Evolutionary conservation across 1,284 basidiomycete genomes (phyloP), one percentile per base, ranked within the genome.

Genomic region (Ustilago esculenta): DNA sequence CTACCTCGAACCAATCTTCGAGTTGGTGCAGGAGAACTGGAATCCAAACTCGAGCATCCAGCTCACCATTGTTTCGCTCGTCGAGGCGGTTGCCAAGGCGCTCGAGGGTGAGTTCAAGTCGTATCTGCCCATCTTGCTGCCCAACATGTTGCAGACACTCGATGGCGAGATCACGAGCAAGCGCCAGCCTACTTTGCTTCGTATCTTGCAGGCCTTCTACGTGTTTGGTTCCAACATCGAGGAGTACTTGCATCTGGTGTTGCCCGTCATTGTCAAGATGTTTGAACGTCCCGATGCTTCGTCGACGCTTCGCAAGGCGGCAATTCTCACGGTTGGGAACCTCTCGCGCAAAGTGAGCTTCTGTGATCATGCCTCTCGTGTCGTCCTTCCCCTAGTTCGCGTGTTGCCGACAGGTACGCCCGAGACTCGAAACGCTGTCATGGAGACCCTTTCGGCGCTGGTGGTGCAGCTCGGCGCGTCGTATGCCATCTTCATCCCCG

Each of bases 71-170:
- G 93, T 98, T 52, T 89, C 92, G 24, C 86, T 99, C 24, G 90
- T 98, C 27, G 96, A 98, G 81, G 89, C 94, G 1, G 87, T 98
- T n/a, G 94, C 94, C 1, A 90, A 91, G 76, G 94, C 95, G 0
- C 86, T 99, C 18, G 94, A 98, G 80, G 92, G 94, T 15, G 96
- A 98, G 82, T 98, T 98, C 86, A 95, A 95, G 81, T 94, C 94
- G 2, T 97, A 95, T 84, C 85, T 99, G n/a, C 93, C 95, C 0
- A 89, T 89, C 20, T 89, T 98, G 37, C 85, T 99, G 2, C 95
- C 95, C 25, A 87, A 94, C 32, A 88, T 98, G 68, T 87, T 99
- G 43, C 91, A 85, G 49, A 85, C 94, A 0, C 96, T 98, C 41
- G 80, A 80, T 36, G 75, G 76, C 46, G 79, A 80, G 53, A 64